Conservation (phyloP, 139 green algal species). For the Chloropicon primus region DNA sequence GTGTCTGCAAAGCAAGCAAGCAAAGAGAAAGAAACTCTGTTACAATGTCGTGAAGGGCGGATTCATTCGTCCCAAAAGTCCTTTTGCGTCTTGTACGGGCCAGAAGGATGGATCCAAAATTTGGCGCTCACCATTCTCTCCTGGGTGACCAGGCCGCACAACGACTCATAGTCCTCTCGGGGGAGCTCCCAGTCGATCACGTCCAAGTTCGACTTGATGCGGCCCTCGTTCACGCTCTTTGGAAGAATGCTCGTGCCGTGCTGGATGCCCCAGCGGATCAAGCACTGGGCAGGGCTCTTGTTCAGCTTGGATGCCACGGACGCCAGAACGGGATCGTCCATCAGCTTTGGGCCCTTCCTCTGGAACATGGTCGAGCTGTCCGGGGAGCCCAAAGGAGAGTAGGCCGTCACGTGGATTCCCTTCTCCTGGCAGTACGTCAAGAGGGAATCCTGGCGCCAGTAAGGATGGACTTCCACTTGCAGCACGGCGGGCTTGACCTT, state of each 20-base stretch:
- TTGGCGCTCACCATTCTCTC: slow-evolving; percentile 51
- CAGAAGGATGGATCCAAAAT: slow-evolving; percentile 41
- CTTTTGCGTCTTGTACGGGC: slow-evolving; percentile 54
- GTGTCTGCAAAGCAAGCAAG: background rate
- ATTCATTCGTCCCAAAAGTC: slow-evolving; percentile 71
- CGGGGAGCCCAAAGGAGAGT: slow-evolving; percentile 69
- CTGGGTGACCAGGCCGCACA: slow-evolving; percentile 26
- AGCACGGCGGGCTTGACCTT: background rate
- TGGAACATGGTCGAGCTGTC: slow-evolving; percentile 58
- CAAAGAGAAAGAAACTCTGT: too few species aligned
- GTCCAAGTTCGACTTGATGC: slow-evolving; percentile 73
- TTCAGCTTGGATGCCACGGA: slow-evolving; percentile 33
- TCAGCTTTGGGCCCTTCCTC: slow-evolving; percentile 28
- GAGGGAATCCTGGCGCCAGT: slow-evolving; percentile 69
- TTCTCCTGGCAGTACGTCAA: slow-evolving; percentile 35
- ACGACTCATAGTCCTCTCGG: slow-evolving; percentile 32
- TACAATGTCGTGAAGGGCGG: too few species aligned
- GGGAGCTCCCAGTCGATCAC: slow-evolving; percentile 50
- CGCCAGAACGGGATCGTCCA: slow-evolving; percentile 48
- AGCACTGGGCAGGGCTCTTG: slow-evolving; percentile 44
- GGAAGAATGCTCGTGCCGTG: slow-evolving; percentile 73
- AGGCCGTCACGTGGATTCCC: slow-evolving; percentile 78
- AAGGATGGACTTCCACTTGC: slow-evolving; percentile 86
- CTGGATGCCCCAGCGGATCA: slow-evolving; percentile 83
- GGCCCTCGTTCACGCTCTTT: slow-evolving; percentile 56